Evolutionary conservation across 1,284 basidiomycete genomes (phyloP).

Genomic region (Mycosarcoma maydis): DNA sequence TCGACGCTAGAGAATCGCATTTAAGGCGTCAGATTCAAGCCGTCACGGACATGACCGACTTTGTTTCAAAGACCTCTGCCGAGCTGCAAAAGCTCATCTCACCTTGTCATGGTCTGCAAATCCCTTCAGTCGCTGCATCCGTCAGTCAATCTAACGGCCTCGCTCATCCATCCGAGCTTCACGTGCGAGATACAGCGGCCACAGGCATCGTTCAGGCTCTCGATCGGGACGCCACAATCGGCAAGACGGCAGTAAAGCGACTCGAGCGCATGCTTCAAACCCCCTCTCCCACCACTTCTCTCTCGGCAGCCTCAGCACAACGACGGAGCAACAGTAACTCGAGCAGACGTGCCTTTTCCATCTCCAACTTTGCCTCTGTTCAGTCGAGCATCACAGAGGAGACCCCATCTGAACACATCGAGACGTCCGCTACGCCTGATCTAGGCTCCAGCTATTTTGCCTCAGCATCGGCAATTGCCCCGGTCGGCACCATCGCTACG

Average conservation of each 20-base stretch:
- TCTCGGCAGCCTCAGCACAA: conserved; percentile 7
- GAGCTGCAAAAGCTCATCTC: conserved; percentile 25
- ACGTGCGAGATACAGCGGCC: conserved; percentile 17
- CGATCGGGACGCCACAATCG: conserved; percentile 51
- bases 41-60: conserved; percentile 40
- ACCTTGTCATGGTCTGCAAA: neutral
- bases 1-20: conserved; percentile 28
- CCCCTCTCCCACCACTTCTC: conserved; percentile 17
- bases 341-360: conserved; percentile 32
- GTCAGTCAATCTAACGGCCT: conserved; percentile 15
- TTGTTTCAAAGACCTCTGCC: conserved; percentile 27
- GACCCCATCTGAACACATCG: neutral
- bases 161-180: conserved; percentile 24
- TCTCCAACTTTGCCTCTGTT: conserved; percentile 24
- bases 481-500: neutral
- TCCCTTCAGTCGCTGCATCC: conserved; percentile 11
- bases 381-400: conserved; percentile 41
- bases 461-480: neutral
- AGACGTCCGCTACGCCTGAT: neutral
- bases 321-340: conserved; percentile 3
- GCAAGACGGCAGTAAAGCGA: conserved; percentile 54
- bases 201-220: conserved; percentile 43
- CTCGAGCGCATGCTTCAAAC: conserved; percentile 50
- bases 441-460: neutral
- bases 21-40: conserved; percentile 35